Percentiles rank a stretch among this genome's conserved stretches.
Conservation (phyloP, 2,329 filamentous ascomycete genomes). For the Blastomyces parvus region DNA sequence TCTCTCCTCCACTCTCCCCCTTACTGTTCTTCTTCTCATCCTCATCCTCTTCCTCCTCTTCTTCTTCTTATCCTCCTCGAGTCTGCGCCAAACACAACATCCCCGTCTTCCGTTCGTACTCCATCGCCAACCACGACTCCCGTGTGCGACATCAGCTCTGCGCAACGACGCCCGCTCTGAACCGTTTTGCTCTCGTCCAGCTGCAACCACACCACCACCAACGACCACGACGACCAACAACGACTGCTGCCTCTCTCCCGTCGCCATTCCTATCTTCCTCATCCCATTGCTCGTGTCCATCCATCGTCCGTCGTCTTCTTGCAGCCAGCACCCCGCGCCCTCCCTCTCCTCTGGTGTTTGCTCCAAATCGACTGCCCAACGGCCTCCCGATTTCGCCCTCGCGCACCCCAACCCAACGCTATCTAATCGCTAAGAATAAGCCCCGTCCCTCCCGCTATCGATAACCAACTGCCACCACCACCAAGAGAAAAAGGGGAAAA, state of each 20-base stretch:
- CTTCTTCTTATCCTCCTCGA: not conserved
- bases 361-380: not conserved
- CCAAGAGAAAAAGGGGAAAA: not conserved
- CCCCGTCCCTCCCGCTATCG: not conserved
- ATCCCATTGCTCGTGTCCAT: too few relatives aligned
- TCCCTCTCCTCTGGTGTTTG: not conserved
- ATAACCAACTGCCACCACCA: not conserved
- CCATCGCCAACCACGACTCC: slow-evolving; percentile 5
- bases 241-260: not conserved
- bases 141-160: slow-evolving; percentile 6
- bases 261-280: not conserved
- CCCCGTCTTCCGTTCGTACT: not conserved
- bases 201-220: not conserved
- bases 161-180: not conserved
- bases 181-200: not conserved
- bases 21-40: not conserved
- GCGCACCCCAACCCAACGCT: not conserved
- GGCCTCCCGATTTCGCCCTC: not conserved
- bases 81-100: slow-evolving; percentile 6
- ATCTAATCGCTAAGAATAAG: slow-evolving; percentile 3
- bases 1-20: not conserved
- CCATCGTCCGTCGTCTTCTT: not conserved
- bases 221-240: too few relatives aligned
- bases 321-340: not conserved
- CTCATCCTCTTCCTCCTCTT: not conserved